Percentiles rank a stretch among this genome's conserved stretches.
Evolutionary conservation across 75 land plant genomes (phyloP).

Genomic region (Sequoia sempervirens): DNA sequence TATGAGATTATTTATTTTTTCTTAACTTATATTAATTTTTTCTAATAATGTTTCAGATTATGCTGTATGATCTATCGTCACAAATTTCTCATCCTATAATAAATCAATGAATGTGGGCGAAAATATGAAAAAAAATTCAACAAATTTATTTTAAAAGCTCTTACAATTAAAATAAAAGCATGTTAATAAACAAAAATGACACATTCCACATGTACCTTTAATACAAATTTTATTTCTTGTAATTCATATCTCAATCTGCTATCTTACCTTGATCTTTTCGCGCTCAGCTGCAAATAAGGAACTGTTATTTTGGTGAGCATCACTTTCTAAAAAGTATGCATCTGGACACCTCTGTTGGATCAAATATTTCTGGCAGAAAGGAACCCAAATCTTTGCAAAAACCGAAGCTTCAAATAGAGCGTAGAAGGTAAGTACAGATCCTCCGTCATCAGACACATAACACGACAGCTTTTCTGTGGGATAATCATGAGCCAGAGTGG

Average conservation of each 20-base stretch:
- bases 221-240: too few species aligned
- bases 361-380: conserved; percentile 41
- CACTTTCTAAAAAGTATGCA: conserved; percentile 24
- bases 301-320: background rate
- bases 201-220: background rate
- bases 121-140: background rate
- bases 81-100: background rate
- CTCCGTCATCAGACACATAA: conserved; percentile 53
- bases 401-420: conserved; percentile 17
- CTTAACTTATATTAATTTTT: too few species aligned
- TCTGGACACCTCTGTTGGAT: conserved; percentile 41
- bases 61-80: background rate
- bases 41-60: too few species aligned
- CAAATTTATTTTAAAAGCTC: too few species aligned
- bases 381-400: conserved; percentile 46
- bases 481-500: conserved; percentile 42
- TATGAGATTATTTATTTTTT: too few species aligned
- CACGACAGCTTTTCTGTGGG: conserved; percentile 33
- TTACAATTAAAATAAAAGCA: too few species aligned
- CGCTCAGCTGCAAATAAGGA: background rate
- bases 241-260: background rate
- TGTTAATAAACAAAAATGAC: too few species aligned
- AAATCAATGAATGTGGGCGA: too few species aligned
- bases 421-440: conserved; percentile 17
- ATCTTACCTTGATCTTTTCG: conserved; percentile 29